Conservation (phyloP, 768 basidiomycete genomes). For the Cubamyces sp. region DNA sequence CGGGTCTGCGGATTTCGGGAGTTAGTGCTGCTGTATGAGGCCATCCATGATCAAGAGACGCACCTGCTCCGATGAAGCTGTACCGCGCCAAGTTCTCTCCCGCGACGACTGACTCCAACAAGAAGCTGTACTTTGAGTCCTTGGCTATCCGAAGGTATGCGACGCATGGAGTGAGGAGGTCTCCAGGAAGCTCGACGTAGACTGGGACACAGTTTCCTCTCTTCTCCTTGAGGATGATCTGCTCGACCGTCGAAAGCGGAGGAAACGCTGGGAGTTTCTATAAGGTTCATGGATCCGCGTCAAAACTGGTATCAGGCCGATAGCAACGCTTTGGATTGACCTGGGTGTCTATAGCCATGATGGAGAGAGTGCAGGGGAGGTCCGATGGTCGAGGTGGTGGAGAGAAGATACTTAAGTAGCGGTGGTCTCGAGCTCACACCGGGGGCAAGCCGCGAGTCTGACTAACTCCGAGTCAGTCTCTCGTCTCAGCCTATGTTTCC, state of each 20-base stretch:
- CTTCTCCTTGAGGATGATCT: constrained; percentile 78
- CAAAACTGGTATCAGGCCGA: not conserved
- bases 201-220: constrained; percentile 92
- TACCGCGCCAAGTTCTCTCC: constrained; percentile 93
- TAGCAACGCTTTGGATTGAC: constrained; percentile 6
- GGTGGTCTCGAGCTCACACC: not conserved
- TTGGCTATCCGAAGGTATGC: constrained; percentile 93
- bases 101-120: constrained; percentile 89
- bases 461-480: constrained; percentile 9
- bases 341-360: constrained; percentile 35
- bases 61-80: constrained; percentile 95
- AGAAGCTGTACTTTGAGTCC: constrained; percentile 91
- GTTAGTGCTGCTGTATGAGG: not conserved
- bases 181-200: constrained; percentile 91
- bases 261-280: constrained; percentile 74
- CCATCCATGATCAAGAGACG: constrained; percentile 27
- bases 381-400: not conserved
- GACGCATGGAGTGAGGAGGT: constrained; percentile 95
- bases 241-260: constrained; percentile 73
- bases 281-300: not conserved
- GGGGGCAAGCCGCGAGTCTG: constrained; percentile 2
- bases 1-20: constrained; percentile 62
- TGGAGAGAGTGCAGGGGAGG: not conserved
- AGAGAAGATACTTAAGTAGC: not conserved
- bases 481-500: not conserved